Percentiles rank a stretch among this genome's conserved stretches.
Evolutionary conservation across 768 basidiomycete species (phyloP).

Genomic region (Coprinellus aureogranulatus): DNA sequence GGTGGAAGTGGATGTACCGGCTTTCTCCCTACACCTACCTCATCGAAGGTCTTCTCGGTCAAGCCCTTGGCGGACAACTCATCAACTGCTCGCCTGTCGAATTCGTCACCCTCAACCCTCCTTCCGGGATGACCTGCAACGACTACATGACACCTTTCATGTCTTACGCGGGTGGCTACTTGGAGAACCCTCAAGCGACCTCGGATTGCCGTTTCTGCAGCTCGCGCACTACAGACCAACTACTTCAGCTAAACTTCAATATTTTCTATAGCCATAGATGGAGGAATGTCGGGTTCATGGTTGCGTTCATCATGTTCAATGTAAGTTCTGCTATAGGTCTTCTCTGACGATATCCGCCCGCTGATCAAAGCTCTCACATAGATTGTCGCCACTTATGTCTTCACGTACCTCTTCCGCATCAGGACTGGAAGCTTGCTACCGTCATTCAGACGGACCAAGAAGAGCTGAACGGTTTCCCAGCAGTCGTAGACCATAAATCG

Average conservation of each 20-base stretch:
- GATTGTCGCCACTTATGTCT: conserved; percentile 38
- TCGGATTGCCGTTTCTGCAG: conserved; percentile 58
- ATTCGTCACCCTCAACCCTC: conserved; percentile 51
- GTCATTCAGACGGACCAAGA: conserved; percentile 22
- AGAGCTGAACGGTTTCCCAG: not conserved
- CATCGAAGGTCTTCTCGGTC: conserved; percentile 47
- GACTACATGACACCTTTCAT: conserved; percentile 54
- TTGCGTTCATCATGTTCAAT: conserved; percentile 50
- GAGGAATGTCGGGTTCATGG: conserved; percentile 54
- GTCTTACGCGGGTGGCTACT: conserved; percentile 48
- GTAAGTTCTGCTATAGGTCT: conserved; percentile 28
- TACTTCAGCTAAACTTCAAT: conserved; percentile 49
- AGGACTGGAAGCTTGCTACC: conserved; percentile 29
- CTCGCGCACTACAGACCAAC: conserved; percentile 56
- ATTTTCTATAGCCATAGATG: conserved; percentile 54
- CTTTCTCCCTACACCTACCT: conserved; percentile 52
- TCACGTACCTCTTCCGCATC: conserved; percentile 56
- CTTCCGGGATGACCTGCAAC: conserved; percentile 50
- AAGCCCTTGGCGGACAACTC: conserved; percentile 41
- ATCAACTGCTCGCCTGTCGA: conserved; percentile 54
- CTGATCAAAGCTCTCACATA: no score
- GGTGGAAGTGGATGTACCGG: conserved; percentile 56
- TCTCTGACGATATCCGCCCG: no score
- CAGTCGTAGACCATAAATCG: no score
- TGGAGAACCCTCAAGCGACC: conserved; percentile 52